Evolutionary conservation across 192 early-diverging fungal genomes (phyloP), one percentile per base, ranked within the genome.

Genomic region (Phlyctochytrium bullatum): DNA sequence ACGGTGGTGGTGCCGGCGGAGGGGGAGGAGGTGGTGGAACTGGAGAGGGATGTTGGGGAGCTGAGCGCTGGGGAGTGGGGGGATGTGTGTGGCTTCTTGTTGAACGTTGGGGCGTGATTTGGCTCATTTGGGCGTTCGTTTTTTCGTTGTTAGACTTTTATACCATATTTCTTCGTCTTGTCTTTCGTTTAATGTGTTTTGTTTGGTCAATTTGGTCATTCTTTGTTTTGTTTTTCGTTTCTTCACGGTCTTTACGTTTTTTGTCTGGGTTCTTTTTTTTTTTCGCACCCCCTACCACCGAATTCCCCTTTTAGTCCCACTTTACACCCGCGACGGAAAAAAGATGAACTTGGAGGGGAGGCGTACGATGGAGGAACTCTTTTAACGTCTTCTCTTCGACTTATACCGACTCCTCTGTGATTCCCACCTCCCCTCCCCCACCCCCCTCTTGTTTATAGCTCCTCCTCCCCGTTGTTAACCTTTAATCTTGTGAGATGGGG

Each of bases 71-170:
- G 29, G 2, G 67, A 69, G 10, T 69, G 67, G 67, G 67, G 61
- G 51, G 53, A 69, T 62, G 31, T 69, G 36, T 69, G 67, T 33
- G 60, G 67, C 3, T 25, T 69, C 53, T 54, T 69, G 51, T 58
- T 61, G 12, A 23, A 27, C 34, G 67, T 62, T 65, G 30, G 30
- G 14, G 57, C 23, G 6, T 30, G 14, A 58, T 6, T 12, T 14
- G 23, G 6, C 14, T 6, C 23, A 28, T 58, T 24, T 24, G 6
- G 23, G 6, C 24, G 10, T 58, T 58, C 23, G 16, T 58, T 14
- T 58, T 28, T 12, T 30, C 14, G 23, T 16, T 36, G 2, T 20
- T 10, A 16, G 33, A 61, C 24, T 24, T 10, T 61, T 61, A 31
- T 17, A 10, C 17, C 3, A 47, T 47, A 47, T 47, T 14, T 20